Base-by-base conservation (phyloP, 257 asterid genomes). In the Paulownia fortunei region DNA sequence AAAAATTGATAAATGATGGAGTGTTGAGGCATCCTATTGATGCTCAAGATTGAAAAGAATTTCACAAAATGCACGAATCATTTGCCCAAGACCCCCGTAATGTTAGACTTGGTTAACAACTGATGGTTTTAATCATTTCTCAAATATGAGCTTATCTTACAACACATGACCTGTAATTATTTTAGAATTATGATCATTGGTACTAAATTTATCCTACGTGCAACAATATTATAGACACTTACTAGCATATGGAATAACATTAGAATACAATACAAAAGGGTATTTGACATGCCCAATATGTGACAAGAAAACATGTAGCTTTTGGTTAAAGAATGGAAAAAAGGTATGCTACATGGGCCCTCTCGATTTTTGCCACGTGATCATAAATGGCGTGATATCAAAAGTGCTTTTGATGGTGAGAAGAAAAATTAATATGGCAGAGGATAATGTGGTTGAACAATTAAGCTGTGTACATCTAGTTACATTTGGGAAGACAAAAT, bases 181-280 rank as follows among this genome's bases (percentile, higher is more conserved):
- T 21, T 23, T 55, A n/a, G n/a, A n/a, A 23, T 65, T 54, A 65
- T 41, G 54, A 54, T 36, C 2, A 39, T 4, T 12, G n/a, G 51
- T 65, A 11, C 72, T 65, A 65, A 3, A 0, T 73, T 73, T 7
- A 56, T 10, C 12, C n/a, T 73, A 24, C 59, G 63, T 16, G 63
- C 49, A n/a, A 4, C 73, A 21, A 9, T 67, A 7, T 67, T 67
- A 12, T 67, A 39, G 37, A 67, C 73, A 42, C 23, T 67, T 42
- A 41, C 73, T 34, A 65, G 61, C 60, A 19, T 67, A 67, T 67
- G 56, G 39, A 24, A 21, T 23, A 21, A 9, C 27, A 56, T 72
- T 42, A 56, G 55, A 68, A 5, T 72, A 56, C 68, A 70, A 36
- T 42, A 69, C 74, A 46, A 69, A 69, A 27, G 74, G 60, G 26